These are phyloP conservation scores for Paramecium biaurelia DNA, from an alignment of 73 alveolate species.

Conservation along the genomic window DNA sequence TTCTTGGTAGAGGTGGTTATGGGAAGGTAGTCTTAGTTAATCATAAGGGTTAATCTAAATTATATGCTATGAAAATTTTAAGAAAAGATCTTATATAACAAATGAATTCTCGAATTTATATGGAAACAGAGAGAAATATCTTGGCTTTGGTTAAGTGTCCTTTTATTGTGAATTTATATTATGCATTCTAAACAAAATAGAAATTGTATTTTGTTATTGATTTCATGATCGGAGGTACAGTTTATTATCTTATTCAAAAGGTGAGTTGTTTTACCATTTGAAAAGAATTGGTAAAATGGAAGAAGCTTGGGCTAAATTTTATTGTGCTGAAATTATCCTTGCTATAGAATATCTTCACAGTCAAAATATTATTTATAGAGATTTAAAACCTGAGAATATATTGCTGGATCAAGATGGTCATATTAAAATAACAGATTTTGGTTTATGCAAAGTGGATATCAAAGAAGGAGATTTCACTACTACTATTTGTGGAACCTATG, in stretches of 20 bases:
- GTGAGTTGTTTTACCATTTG: conserved; percentile 94
- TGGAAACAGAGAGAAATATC: conserved; percentile 77
- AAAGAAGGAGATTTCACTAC: conserved; percentile 67
- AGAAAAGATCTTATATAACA: conserved; percentile 70
- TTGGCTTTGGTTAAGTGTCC: conserved; percentile 84
- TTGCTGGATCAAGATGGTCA: conserved; percentile 94
- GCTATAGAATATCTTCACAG: conserved; percentile 91
- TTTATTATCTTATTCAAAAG: conserved; percentile 45
- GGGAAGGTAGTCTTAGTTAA: conserved; percentile 56
- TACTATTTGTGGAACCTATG: conserved; percentile 88
- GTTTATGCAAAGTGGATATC: conserved; percentile 79
- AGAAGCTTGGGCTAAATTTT: conserved; percentile 84
- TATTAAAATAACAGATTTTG: conserved; percentile 95
- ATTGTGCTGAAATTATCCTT: conserved; percentile 89
- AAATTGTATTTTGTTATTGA: conserved; percentile 94
- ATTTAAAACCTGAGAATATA: conserved; percentile 96
- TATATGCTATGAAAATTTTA: conserved; percentile 90
- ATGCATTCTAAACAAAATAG: conserved; percentile 90
- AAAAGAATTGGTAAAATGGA: conserved; percentile 76
- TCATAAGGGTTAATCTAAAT: conserved; percentile 2
- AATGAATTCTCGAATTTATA: conserved; percentile 58
- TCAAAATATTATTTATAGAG: conserved; percentile 89
- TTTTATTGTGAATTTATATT: conserved; percentile 91
- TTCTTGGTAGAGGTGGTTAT: conserved; percentile 54
- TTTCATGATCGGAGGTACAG: conserved; percentile 87